Base-by-base conservation (phyloP, 2,329 filamentous ascomycete species). In the Orbilia brochopaga region DNA sequence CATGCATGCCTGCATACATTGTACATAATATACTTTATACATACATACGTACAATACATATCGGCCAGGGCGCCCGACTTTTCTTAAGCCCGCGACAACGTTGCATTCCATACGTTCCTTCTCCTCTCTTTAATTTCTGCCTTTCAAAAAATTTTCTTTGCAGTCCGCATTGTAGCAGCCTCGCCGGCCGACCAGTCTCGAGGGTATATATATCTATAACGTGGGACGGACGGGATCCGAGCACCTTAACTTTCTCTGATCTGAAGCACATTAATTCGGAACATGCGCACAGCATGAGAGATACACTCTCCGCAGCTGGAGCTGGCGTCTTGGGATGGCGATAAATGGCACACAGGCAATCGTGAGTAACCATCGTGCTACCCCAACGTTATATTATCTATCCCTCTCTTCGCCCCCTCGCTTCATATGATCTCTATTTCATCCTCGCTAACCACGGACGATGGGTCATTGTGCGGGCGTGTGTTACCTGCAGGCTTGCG, bases 301-400 rank as follows among this genome's bases (percentile, higher is more conserved):
- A 32, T 32, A 32, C 27, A 32, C 27, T 8, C 50, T 61, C 57
- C 56, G n/a, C 32, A 19, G 42, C 44, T n/a, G 58, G 40, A 40
- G 46, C 30, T 51, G 52, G 37, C 57, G 58, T 40, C 62, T 69
- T 54, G 58, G 54, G 48, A 70, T 70, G 66, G 66, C 59, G 30
- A 70, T 70, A 37, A 63, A 59, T 23, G 66, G 59, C 48, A 70
- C 59, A n/a, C 66, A 70, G 59, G 66, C 66, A 40, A 70, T 70
- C 32, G 66, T 70, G 55, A 54, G 66, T 56, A 4, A 24, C 17
- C 23, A 17, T 32, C 15, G 11, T 53, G 4, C 5, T 11, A 17
- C 13, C n/a, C 51, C 13, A 6, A 4, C 10, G 17, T 24, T 5
- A 42, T 15, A 40, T 44, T 7, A 13, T 44, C 8, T 13, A 19